Base-by-base conservation (phyloP, 2,329 filamentous ascomycete genomes). In the Arthrinium puccinioides region DNA sequence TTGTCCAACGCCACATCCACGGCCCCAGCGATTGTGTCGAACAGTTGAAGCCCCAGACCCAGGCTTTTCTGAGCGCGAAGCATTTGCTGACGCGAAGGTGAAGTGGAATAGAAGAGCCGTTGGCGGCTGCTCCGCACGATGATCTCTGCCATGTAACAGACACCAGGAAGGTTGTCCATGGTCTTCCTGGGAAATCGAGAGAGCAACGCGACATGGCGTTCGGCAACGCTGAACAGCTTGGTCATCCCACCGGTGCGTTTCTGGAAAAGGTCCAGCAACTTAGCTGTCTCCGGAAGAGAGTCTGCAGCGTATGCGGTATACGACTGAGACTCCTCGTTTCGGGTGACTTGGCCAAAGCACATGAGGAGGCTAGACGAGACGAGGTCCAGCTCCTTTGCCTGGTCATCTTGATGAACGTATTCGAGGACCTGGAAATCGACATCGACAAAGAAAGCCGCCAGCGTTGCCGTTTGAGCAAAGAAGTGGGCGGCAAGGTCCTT, bases 1-100 rank as follows among this genome's bases (percentile, higher is more conserved):
- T 75, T 79, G 21, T 78, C 73, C 29, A 79, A 66, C 38, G 72
- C 62, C 4, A 47, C 46, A 4, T 61, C 59, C 13, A 80, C 48
- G 5, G 63, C 62, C 6, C 48, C 47, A 2, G 69, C 66, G 25
- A 69, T 59, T 9, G 56, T 44, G 14, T 53, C 51, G 48, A 70
- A 78, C 20, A 70, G 60, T 2, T 56, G 44, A 37, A 72, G 58
- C 1, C 63, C 68, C 28, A 60, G 44, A 39, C 46, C 56, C 40
- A 74, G 44, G 27, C 59, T 59, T 15, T 56, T 49, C 32, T 51
- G 55, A 14, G 53, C 51, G 4, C 53, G 53, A 1, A 59, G 52
- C 11, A 51, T 38, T 10, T 44, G 36, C 13, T n/a, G 31, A 14
- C 44, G 39, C 23, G 49, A 33, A 9, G 44, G 38, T 13, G 38